Base-by-base conservation (phyloP, 371 early-diverging fungal species). In the Mortierella sp. region DNA sequence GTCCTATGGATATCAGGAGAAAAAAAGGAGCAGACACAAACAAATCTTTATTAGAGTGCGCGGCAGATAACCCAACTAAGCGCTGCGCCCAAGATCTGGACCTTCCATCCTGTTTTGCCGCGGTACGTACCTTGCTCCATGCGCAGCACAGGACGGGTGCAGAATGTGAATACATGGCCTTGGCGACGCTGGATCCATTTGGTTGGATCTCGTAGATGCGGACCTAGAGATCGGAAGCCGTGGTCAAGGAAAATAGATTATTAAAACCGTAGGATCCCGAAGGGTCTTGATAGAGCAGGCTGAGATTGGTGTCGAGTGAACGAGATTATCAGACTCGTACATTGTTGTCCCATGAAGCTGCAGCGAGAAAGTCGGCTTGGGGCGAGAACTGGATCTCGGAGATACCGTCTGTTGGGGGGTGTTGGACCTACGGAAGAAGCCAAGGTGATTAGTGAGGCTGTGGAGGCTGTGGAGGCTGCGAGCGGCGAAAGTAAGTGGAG, bases 301-400 rank as follows among this genome's bases (percentile, higher is more conserved):
- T n/a, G n/a, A n/a, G n/a, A n/a, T n/a, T n/a, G n/a, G n/a, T n/a
- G n/a, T n/a, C n/a, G n/a, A n/a, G n/a, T n/a, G n/a, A n/a, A n/a
- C n/a, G n/a, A n/a, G n/a, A n/a, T 17, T 17, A 12, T 22, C 27
- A 1, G 28, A 1, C 12, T 40, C 64, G 48, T 85, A 94, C 96
- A 80, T 91, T 89, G 78, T 94, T 93, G 81, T 97, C 96, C 97
- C 98, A 98, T 9, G 95, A 94, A 19, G 92, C 83, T 0, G 91
- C 95, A 4, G 96, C 91, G 29, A 98, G 79, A 43, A 85, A 91
- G 77, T 98, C 93, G 10, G 92, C 92, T 60, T 85, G 83, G 12
- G 95, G 88, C 28, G 90, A 89, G 78, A 95, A 96, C n/a, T 84
- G 74, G 49, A 98, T 57, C 24, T 82, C 86, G 14, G 94, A 92